Evolutionary conservation across 176 grass and related monocot genomes (phyloP), one percentile per base, ranked within the genome.

Genomic region (Eragrostis nindensis): DNA sequence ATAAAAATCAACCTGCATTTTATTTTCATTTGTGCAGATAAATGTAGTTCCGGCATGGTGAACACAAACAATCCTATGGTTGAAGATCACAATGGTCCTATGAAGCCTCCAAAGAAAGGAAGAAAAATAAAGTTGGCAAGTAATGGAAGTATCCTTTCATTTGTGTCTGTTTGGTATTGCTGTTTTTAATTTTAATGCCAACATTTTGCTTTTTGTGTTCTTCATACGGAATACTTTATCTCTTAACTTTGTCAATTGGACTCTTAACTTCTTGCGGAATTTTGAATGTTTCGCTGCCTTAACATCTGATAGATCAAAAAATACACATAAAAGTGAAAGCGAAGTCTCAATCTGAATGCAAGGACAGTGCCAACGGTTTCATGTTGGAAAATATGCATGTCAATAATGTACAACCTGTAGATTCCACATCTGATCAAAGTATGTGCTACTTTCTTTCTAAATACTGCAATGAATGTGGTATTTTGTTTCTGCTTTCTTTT

Each of bases 81-180:
- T 74, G 39, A 84, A 61, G 76, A 83, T 32, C 32, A 75, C 71
- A 44, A 56, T 75, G 48, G 66, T 62, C 59, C 38, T 75, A 89
- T 54, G 30, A 89, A 86, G 65, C 83, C 86, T 81, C 83, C 80
- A 62, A 92, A 81, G 86, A 92, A 92, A 71, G 86, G 86, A 14
- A 89, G 83, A 70, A 92, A 89, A 80, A 83, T 86, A 76, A 83
- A 61, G 59, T 83, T 80, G 65, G 38, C 80, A 72, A 83, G 46
- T 66, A 92, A 86, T 73, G 90, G 90, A 75, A 89, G 83, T 89
- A 89, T 92, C 80, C 80, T 81, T 75, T 86, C 25, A 17, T 63
- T 60, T 61, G 66, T 24, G 49, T 21, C 18, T 18, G 17, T 64
- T n/a, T 36, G 54, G 73, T 78, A 2, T 39, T 67, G 14, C 45